These are phyloP conservation scores for Fragaria ananassa DNA, from an alignment of 306 rosid genomes.

Conservation along the genomic window DNA sequence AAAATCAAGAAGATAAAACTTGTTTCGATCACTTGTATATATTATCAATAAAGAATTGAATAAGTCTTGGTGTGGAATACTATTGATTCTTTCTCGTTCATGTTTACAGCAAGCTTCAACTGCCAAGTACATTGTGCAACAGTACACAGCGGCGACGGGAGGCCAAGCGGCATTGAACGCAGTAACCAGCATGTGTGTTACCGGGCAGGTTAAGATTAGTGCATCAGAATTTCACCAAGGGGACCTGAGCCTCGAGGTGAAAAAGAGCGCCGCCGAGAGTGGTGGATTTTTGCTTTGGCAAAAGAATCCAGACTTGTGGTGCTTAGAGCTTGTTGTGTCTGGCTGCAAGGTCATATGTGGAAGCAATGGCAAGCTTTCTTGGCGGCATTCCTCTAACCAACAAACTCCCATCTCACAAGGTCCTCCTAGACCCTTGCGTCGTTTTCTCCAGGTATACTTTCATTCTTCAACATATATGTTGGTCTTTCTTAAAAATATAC, in stretches of 20 bases:
- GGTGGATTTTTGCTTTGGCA: conserved; percentile 93
- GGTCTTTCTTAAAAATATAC: neutral
- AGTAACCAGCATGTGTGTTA: conserved; percentile 77
- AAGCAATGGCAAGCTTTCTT: conserved; percentile 78
- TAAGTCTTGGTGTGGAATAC: neutral
- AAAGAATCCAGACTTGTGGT: conserved; percentile 88
- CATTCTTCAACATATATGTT: neutral
- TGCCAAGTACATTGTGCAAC: conserved; percentile 89
- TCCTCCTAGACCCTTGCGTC: conserved; percentile 87
- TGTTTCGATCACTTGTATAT: neutral
- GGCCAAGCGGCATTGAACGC: conserved; percentile 78
- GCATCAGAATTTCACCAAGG: conserved; percentile 82
- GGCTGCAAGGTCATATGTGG: conserved; percentile 84
- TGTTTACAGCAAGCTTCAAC: conserved; percentile 85
- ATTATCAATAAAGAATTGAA: neutral
- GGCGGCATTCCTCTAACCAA: conserved; percentile 91
- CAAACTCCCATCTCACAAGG: conserved; percentile 59
- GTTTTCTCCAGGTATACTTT: conserved; percentile 70
- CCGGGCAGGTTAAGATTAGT: conserved; percentile 66
- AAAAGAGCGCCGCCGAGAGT: conserved; percentile 56
- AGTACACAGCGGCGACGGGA: conserved; percentile 91
- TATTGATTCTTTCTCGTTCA: neutral
- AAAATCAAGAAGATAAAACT: neutral
- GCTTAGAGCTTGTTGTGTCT: conserved; percentile 63
- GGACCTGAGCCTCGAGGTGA: conserved; percentile 45